Conservation (phyloP, 2,329 filamentous ascomycete genomes). For the Penicillium sp. region DNA sequence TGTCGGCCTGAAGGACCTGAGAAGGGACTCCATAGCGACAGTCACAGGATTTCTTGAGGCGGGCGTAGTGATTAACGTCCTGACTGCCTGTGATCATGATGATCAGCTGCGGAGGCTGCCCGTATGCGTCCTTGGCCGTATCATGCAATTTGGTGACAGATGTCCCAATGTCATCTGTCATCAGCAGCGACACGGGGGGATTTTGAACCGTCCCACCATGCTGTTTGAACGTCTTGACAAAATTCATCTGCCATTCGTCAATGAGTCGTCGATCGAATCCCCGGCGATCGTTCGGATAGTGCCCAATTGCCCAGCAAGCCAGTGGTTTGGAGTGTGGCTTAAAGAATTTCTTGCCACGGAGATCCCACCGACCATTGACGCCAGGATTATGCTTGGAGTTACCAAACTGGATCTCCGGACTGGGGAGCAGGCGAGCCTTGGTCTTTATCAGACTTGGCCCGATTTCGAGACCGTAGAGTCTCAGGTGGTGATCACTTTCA, state of each 20-base stretch:
- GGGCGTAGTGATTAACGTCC: constrained; percentile 67
- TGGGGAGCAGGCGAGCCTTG: constrained; percentile 63
- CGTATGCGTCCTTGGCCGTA: background rate
- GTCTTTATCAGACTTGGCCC: constrained; percentile 58
- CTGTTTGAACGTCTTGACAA: constrained; percentile 54
- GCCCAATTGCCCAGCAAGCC: constrained; percentile 67
- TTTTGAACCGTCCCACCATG: constrained; percentile 55
- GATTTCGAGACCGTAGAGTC: constrained; percentile 68
- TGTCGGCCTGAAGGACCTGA: constrained; percentile 68
- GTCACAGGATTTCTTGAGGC: constrained; percentile 84
- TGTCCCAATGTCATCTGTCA: constrained; percentile 44
- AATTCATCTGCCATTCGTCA: constrained; percentile 53
- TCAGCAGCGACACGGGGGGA: constrained; percentile 41
- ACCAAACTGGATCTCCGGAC: constrained; percentile 66
- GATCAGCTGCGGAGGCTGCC: constrained; percentile 62
- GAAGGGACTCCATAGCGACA: constrained; percentile 77
- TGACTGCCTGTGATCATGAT: constrained; percentile 71
- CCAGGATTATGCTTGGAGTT: constrained; percentile 54
- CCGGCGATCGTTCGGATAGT: constrained; percentile 54
- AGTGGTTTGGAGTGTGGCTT: constrained; percentile 58
- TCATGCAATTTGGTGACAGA: constrained; percentile 54
- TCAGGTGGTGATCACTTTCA: constrained; percentile 61
- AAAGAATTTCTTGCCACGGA: constrained; percentile 74
- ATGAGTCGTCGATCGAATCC: constrained; percentile 40
- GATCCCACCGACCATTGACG: constrained; percentile 73